phyloP scores from a whole-genome alignment of 495 filamentous ascomycete genomes.

The Thermothielavioides terrestris region DNA sequence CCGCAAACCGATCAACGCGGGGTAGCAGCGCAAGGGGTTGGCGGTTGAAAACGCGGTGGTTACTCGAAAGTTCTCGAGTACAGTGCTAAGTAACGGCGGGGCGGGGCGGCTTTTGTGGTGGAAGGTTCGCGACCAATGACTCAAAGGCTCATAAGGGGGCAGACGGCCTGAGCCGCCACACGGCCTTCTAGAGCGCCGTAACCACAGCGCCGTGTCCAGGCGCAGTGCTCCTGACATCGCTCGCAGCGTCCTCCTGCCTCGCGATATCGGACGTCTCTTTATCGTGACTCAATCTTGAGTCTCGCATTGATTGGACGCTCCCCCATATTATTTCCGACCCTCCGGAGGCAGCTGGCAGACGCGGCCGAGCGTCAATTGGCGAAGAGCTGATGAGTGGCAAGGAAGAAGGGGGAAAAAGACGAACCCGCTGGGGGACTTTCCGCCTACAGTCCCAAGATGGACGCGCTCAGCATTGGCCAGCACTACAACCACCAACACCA shows the following conservation, averaged over 20 bases:
- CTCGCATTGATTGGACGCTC: conserved; percentile 5
- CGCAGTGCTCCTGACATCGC: conserved; percentile 9
- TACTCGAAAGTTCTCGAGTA: conserved; percentile 32
- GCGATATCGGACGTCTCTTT: conserved; percentile 19
- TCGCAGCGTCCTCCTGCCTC: background rate
- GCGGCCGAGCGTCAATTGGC: conserved; percentile 6
- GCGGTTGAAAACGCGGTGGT: conserved; percentile 13
- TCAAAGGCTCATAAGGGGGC: conserved; percentile 29
- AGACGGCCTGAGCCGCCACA: conserved; percentile 17
- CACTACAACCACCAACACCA: conserved; percentile 11
- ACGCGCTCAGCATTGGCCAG: conserved; percentile 15
- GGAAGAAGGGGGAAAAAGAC: background rate
- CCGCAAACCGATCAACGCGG: conserved; percentile 5
- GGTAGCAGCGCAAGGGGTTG: conserved; percentile 3
- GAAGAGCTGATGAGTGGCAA: background rate
- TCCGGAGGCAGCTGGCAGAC: conserved; percentile 3
- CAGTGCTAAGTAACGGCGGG: conserved; percentile 17
- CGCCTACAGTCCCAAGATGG: conserved; percentile 13
- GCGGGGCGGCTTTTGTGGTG: conserved; percentile 27
- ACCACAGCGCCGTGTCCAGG: conserved; percentile 21
- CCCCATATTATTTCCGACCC: conserved; percentile 3
- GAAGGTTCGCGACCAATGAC: conserved; percentile 34
- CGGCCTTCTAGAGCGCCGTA: conserved; percentile 16
- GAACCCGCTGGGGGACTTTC: conserved; percentile 13
- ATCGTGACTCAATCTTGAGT: conserved; percentile 7